These are phyloP conservation scores for Termitomyces sp. DNA, from an alignment of 768 basidiomycete genomes.

Conservation along the genomic window DNA sequence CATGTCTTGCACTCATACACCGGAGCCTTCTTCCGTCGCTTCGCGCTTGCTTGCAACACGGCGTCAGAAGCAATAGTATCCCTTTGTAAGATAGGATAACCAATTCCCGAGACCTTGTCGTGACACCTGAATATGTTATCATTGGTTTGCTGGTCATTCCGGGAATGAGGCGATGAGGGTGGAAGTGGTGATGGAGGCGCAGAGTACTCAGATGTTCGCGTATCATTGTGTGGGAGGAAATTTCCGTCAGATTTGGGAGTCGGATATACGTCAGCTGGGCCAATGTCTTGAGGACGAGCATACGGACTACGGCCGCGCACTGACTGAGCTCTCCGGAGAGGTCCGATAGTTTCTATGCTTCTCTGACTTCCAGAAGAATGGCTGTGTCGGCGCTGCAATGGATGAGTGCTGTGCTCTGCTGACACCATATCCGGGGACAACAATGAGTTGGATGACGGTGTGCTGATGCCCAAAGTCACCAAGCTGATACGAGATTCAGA, in stretches of 20 bases:
- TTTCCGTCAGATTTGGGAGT: neutral
- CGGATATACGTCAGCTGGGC: neutral
- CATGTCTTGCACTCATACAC: slow-evolving; percentile 2
- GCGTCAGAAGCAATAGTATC: slow-evolving; percentile 17
- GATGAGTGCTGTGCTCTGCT: neutral
- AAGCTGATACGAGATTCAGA: neutral
- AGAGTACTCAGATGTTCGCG: slow-evolving; percentile 5
- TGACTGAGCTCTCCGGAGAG: slow-evolving; percentile 9
- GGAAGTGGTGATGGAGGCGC: slow-evolving; percentile 5
- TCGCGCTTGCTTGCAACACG: slow-evolving; percentile 14
- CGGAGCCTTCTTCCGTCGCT: slow-evolving; percentile 13
- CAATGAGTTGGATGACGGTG: neutral
- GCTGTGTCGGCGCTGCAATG: slow-evolving; percentile 14
- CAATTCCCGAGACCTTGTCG: neutral
- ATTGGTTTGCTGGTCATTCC: neutral
- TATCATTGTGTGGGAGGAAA: neutral
- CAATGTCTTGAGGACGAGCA: slow-evolving; percentile 2
- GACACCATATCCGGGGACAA: neutral
- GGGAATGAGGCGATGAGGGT: neutral
- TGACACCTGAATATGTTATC: slow-evolving; percentile 10
- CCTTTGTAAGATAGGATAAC: slow-evolving; percentile 11
- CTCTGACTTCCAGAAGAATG: neutral
- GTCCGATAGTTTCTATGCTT: neutral
- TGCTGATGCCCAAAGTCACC: neutral
- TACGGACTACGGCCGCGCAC: slow-evolving; percentile 11